Conservation (phyloP, 2,329 filamentous ascomycete genomes). For the Aschersonia sp. region DNA sequence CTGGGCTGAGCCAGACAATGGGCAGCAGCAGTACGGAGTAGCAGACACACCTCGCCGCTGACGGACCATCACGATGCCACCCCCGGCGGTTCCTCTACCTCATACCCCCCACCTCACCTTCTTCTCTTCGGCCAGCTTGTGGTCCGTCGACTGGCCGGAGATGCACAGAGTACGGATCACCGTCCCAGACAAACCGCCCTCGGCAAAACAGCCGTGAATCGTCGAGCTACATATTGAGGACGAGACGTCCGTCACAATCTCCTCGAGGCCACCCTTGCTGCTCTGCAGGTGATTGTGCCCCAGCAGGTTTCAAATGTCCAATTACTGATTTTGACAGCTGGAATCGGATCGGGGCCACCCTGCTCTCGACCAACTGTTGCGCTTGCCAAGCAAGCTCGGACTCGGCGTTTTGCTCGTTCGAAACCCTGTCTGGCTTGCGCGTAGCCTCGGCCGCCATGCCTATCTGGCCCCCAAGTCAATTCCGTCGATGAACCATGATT, state of each 20-base stretch:
- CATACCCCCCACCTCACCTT: not conserved
- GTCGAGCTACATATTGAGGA: not conserved
- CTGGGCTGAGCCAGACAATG: not conserved
- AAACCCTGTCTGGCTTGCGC: not conserved
- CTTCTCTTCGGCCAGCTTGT: not conserved
- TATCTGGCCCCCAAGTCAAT: too few relatives aligned
- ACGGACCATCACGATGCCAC: not conserved
- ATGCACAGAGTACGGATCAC: not conserved
- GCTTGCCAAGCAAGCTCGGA: not conserved
- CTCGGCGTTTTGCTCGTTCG: not conserved
- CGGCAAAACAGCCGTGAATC: not conserved
- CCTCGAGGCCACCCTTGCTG: not conserved
- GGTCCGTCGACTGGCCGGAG: not conserved
- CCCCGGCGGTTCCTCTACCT: not conserved
- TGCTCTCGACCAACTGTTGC: not conserved
- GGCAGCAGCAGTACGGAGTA: too few relatives aligned
- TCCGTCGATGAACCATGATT: too few relatives aligned
- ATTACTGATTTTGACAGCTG: not conserved
- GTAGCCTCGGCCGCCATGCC: too few relatives aligned
- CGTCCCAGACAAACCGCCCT: too few relatives aligned
- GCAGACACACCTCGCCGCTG: too few relatives aligned
- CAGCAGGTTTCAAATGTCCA: not conserved
- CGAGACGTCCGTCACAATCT: not conserved
- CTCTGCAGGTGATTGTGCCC: not conserved
- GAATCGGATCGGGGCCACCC: not conserved